Base-by-base conservation (phyloP, 495 filamentous ascomycete species). In the Barbatosphaeria neglecta region DNA sequence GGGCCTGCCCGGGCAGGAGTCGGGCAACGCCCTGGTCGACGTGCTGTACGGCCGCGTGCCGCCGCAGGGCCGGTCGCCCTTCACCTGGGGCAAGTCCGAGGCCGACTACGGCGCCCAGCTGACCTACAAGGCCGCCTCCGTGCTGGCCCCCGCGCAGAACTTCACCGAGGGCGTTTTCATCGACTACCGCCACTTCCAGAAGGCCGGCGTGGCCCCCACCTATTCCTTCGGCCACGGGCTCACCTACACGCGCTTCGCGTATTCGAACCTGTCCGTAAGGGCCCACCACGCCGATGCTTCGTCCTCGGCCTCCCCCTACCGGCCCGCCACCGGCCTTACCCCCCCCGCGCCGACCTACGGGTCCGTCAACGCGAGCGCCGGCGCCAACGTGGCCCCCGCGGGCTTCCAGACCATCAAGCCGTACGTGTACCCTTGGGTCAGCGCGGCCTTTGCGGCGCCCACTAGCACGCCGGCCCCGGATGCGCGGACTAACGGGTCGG, bases 401-500 rank as follows among this genome's bases (percentile, higher is more conserved):
- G 62, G 58, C 18, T 72, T 66, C 33, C 41, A 54, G 16, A 64
- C 59, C 51, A 70, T 73, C 0, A 50, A 59, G 20, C 52, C 46
- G 10, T 66, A 64, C 47, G 61, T 68, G 7, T 70, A 68, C 43
- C 62, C 65, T 3, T 70, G 61, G 51, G 46, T 70, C 24, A 51
- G 37, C 56, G 54, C 24, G 40, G 63, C 39, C 25, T 48, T 61
- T 20, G 46, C 62, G 6, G 22, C 45, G 1, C 43, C 68, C 3
- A 55, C 62, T 17, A 55, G 62, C 11, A 55, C 66, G 15, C 75
- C 74, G 43, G 65, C 83, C 16, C 84, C 86, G 2, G 61, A 69
- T 10, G 72, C 73, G n/a, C 76, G 76, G 9, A 72, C 65, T 13
- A 74, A 87, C 50, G 69, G 76, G 41, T 79, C 79, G 5, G 66